phyloP scores from a whole-genome alignment of 257 asterid genomes.

The Misopates orontium region DNA sequence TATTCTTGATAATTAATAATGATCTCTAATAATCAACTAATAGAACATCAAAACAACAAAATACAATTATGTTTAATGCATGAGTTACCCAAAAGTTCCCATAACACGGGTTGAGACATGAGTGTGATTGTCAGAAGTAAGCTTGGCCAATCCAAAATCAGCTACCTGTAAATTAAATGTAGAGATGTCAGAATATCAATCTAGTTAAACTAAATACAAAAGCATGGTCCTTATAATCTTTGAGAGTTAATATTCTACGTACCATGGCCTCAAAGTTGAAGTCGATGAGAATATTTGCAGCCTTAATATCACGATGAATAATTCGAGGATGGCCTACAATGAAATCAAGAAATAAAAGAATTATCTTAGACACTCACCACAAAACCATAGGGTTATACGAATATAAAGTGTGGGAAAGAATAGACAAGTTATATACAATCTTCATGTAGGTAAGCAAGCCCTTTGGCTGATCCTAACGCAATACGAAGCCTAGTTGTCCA shows the following conservation, averaged over 20 bases:
- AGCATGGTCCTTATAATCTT: not conserved
- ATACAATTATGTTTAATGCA: not conserved
- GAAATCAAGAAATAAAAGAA: not conserved
- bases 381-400: not conserved
- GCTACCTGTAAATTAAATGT: constrained; percentile 72
- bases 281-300: constrained; percentile 64
- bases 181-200: not conserved
- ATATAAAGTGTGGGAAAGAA: no score
- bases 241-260: constrained; percentile 2
- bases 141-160: constrained; percentile 95
- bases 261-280: constrained; percentile 66
- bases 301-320: constrained; percentile 63
- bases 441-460: constrained; percentile 89
- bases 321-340: constrained; percentile 53
- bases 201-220: not conserved
- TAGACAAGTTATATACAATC: constrained; percentile 55
- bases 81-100: constrained; percentile 92
- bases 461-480: constrained; percentile 93
- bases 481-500: constrained; percentile 78
- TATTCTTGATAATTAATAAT: no score
- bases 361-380: not conserved
- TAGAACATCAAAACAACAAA: not conserved
- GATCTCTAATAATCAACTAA: no score
- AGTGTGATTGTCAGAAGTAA: constrained; percentile 75
- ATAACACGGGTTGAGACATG: constrained; percentile 97